phyloP scores from a whole-genome alignment of 176 grass and related monocot genomes.

The Tillandsia fasciculata region DNA sequence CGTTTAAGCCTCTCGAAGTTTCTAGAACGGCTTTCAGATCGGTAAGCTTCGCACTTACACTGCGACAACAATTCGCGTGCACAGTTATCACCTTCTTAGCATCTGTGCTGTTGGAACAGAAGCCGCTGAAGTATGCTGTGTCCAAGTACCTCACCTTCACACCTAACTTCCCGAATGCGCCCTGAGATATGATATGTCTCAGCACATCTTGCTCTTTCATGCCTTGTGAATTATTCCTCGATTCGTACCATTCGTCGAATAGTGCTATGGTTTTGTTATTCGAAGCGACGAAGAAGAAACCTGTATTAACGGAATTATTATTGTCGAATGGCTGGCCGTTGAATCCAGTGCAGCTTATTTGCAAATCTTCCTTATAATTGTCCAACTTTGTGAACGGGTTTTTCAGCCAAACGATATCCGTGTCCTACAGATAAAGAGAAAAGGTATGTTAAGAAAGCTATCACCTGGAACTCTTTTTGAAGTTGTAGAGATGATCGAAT shows the following conservation, averaged over 20 bases:
- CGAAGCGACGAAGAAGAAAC: slow-evolving; percentile 27
- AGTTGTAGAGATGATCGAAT: not conserved
- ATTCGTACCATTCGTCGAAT: slow-evolving; percentile 33
- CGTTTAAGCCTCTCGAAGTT: slow-evolving; percentile 16
- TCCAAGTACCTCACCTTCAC: slow-evolving; percentile 50
- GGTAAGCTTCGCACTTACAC: slow-evolving; percentile 9
- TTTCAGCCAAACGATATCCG: slow-evolving; percentile 39
- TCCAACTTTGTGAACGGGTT: slow-evolving; percentile 31
- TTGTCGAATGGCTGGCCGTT: slow-evolving; percentile 15
- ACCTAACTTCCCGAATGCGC: slow-evolving; percentile 32
- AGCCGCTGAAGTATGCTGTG: slow-evolving; percentile 57
- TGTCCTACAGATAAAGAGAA: slow-evolving; percentile 25
- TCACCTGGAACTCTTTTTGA: not conserved
- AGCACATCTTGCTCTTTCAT: slow-evolving; percentile 86
- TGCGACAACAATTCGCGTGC: slow-evolving; percentile 44
- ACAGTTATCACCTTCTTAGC: slow-evolving; percentile 49
- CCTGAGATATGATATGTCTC: slow-evolving; percentile 37
- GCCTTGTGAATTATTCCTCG: slow-evolving; percentile 17
- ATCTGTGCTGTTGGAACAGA: slow-evolving; percentile 55
- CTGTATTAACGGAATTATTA: slow-evolving; percentile 29
- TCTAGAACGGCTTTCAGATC: slow-evolving; percentile 11
- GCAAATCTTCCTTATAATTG: slow-evolving; percentile 24
- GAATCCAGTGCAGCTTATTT: slow-evolving; percentile 31
- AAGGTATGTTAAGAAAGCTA: not conserved
- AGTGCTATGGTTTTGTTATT: slow-evolving; percentile 26